Evolutionary conservation across 2,329 filamentous ascomycete species (phyloP), one percentile per base, ranked within the genome.

Genomic region (Emericellopsis cladophorae): DNA sequence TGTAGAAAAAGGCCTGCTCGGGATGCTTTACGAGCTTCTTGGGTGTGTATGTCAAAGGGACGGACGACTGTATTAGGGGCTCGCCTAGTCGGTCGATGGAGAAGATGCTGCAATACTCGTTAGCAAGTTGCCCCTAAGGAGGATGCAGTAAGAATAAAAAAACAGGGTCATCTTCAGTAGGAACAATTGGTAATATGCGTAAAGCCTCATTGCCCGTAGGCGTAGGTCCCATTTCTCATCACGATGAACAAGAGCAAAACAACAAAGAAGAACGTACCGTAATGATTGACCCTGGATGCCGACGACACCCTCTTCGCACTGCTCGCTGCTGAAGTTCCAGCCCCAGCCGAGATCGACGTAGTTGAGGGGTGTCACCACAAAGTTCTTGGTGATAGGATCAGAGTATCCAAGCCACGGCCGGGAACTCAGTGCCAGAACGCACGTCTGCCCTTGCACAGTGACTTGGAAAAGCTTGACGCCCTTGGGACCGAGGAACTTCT

Each of bases 371-470:
- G 90, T 95, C 49, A 96, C 80, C 62, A 93, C 86, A 54, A 95
- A 95, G 31, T 81, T 81, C 54, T 85, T 86, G 3, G 84, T 89
- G 44, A 89, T 81, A 2, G 84, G 79, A 52, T 96, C 87, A 0
- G 88, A 83, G 56, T 96, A 96, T 35, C 89, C 90, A 4, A 99
- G 71, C 89, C 90, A 98, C n/a, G 92, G 84, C 42, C 90, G 79
- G 14, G 89, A 93, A 58, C 88, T 95, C 41, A 96, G 72, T 3
- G 86, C 90, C 40, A 99, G 71, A 12, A 96, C 84, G 34, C 88
- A 88, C 6, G 83, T 81, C 48, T 88, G 83, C 15, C 81, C 81
- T 53, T 92, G 81, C 8, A 95, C 85, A 5, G 81, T 83, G n/a
- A 96, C 88, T 49, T 84, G 81, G 59, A 94, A 95, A 3, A 98